Conservation (phyloP, 2,329 filamentous ascomycete genomes). For the Diaporthe sp. region DNA sequence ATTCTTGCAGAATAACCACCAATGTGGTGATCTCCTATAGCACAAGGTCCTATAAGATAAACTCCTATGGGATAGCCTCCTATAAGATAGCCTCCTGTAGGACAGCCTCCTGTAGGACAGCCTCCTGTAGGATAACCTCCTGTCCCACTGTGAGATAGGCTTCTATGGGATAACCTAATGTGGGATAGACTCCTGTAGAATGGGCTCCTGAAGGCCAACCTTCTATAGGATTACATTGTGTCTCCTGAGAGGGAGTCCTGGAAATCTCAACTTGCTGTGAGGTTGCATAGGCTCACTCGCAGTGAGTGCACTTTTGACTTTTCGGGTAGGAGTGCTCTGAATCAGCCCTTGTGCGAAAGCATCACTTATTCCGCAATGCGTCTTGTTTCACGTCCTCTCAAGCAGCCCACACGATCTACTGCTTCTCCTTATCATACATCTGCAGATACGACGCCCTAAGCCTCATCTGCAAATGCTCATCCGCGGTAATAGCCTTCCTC, state of each 20-base stretch:
- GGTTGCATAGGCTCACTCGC: background rate
- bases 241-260: background rate
- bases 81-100: background rate
- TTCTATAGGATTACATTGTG: too few relatives aligned
- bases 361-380: background rate
- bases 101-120: too few relatives aligned
- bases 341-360: background rate
- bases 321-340: background rate
- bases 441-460: constrained; percentile 68
- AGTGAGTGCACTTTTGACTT: too few relatives aligned
- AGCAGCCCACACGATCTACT: background rate
- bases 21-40: too few relatives aligned
- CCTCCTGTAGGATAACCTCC: background rate
- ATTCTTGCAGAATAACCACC: too few relatives aligned
- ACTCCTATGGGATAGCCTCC: background rate
- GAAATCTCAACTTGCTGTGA: background rate
- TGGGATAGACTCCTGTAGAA: too few relatives aligned
- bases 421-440: constrained; percentile 54
- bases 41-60: background rate
- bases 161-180: too few relatives aligned
- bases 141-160: too few relatives aligned
- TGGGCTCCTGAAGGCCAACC: too few relatives aligned
- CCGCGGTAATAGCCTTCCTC: constrained; percentile 69
- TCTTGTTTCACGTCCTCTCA: background rate
- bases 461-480: constrained; percentile 71